phyloP scores from a whole-genome alignment of 257 asterid species.

The Solanum pinnatisectum region DNA sequence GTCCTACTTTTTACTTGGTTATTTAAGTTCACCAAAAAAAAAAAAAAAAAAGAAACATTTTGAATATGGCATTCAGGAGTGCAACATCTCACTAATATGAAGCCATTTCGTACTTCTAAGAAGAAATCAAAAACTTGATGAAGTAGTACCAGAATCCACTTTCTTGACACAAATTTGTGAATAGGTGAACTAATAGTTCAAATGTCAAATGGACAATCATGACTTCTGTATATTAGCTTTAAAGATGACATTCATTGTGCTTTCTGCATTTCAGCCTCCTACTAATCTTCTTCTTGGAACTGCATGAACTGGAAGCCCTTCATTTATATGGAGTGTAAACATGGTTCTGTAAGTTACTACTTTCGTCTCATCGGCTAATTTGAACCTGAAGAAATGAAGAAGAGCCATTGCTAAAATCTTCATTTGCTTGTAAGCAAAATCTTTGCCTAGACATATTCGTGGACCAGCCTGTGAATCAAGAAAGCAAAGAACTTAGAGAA shows the following conservation, averaged over 20 bases:
- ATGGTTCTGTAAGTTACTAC: constrained; percentile 56
- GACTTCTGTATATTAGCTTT: neutral
- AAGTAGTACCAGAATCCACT: neutral
- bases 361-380: constrained; percentile 23
- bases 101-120: neutral
- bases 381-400: constrained; percentile 42
- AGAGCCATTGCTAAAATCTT: constrained; percentile 49
- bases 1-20: neutral
- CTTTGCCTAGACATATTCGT: constrained; percentile 50
- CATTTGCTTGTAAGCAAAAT: constrained; percentile 68
- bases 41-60: neutral
- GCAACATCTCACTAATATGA: neutral
- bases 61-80: neutral
- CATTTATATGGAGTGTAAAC: constrained; percentile 61
- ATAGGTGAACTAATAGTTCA: neutral
- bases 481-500: neutral
- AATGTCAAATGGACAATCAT: neutral
- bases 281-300: constrained; percentile 20
- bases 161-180: neutral
- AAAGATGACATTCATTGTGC: neutral
- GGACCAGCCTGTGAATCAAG: constrained; percentile 54
- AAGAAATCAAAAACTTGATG: neutral
- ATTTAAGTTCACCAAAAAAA: neutral
- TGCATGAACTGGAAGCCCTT: constrained; percentile 40
- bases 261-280: neutral